Evolutionary conservation across 768 basidiomycete species (phyloP).

Genomic region (Coprinopsis marcescibilis): DNA sequence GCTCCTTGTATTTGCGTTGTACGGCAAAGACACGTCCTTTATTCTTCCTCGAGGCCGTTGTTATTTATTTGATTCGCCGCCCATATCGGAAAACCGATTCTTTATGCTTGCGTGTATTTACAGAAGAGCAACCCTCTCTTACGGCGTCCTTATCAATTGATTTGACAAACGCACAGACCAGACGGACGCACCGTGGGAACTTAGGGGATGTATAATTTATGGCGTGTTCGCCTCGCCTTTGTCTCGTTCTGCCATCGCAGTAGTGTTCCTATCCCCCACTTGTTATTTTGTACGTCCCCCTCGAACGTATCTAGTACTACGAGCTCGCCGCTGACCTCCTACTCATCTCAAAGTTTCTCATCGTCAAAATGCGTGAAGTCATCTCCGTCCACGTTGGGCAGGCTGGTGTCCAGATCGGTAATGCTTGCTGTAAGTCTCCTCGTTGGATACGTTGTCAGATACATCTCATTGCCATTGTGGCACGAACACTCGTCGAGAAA

Average conservation of each 20-base stretch:
- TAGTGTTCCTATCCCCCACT: conserved; percentile 19
- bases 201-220: conserved; percentile 33
- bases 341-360: conserved; percentile 14
- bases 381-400: conserved; percentile 97
- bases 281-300: conserved; percentile 25
- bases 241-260: conserved; percentile 41
- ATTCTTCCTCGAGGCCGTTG: too few species aligned
- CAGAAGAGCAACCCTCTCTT: too few species aligned
- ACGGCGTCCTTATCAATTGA: too few species aligned
- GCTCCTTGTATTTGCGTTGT: too few species aligned
- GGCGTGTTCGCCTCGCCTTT: conserved; percentile 39
- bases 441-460: conserved; percentile 12
- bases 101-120: too few species aligned
- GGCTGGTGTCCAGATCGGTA: conserved; percentile 92
- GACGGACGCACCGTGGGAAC: conserved; percentile 37
- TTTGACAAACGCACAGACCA: conserved; percentile 37
- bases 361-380: conserved; percentile 74
- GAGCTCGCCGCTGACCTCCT: conserved; percentile 16
- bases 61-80: too few species aligned
- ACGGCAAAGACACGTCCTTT: too few species aligned
- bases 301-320: conserved; percentile 17
- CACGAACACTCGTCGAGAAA: conserved; percentile 20
- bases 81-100: too few species aligned
- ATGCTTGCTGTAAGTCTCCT: conserved; percentile 82
- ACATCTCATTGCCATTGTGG: conserved; percentile 14